Base-by-base conservation (phyloP, 1,284 basidiomycete genomes). In the Cryptococcus sp. region DNA sequence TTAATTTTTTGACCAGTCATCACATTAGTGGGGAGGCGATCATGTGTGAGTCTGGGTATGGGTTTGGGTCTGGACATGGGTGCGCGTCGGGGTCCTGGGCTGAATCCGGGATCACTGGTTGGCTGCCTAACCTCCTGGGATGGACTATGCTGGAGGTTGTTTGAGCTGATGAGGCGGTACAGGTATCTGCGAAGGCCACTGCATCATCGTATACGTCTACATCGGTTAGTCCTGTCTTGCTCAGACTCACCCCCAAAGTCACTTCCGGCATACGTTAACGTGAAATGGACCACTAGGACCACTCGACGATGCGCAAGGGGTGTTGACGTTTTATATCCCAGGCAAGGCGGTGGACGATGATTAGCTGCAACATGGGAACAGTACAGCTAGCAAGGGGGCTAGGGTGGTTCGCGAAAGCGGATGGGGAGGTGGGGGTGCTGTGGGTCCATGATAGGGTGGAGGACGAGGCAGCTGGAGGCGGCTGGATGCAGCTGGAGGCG, bases 291-390 rank as follows among this genome's bases (percentile, higher is more conserved):
- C 3, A 43, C 12, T 55, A 78, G 77, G 91, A 8, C 87, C 90
- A 46, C 81, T 87, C 12, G 83, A 84, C 13, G 87, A 91, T 58
- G 84, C 87, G 0, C 89, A 89, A 43, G 91, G 90, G 1, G 89
- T 93, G 24, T 80, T 93, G 65, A 93, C 91, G 1, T 92, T 90
- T 71, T 94, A 92, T 73, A 87, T 93, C 43, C 91, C 91, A 35
- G 71, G 69, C 35, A 73, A 72, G 50, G 61, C 57, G 13, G 64
- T 55, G 4, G 61, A 67, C 50, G 63, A 54, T 33, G 35, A 49
- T 18, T 53, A n/a, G n/a, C n/a, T n/a, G n/a, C n/a, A n/a, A n/a
- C n/a, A n/a, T n/a, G n/a, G n/a, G n/a, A n/a, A n/a, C n/a, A n/a
- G n/a, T n/a, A n/a, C n/a, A n/a, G n/a, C n/a, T n/a, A n/a, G n/a